phyloP scores from a whole-genome alignment of 75 land plant genomes.

The Larix kaempferi region DNA sequence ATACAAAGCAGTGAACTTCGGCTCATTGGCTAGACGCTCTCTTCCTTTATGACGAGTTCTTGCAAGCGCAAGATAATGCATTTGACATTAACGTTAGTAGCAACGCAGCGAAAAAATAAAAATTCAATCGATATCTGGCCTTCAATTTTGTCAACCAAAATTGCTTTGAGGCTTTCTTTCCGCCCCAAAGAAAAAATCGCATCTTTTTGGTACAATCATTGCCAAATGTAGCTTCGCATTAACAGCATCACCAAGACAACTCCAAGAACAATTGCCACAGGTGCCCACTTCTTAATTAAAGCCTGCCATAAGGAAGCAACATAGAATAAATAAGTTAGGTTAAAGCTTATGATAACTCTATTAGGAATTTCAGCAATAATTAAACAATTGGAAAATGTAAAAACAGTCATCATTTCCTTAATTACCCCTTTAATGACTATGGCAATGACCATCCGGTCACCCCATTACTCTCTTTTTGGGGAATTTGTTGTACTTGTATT shows the following conservation, averaged over 20 bases:
- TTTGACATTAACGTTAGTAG: background rate
- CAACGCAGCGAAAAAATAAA: background rate
- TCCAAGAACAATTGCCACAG: constrained; percentile 87
- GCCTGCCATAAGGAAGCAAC: constrained; percentile 52
- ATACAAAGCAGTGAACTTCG: constrained; percentile 2
- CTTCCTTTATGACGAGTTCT: background rate
- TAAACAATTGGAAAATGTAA: background rate
- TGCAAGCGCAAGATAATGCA: background rate
- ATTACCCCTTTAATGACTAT: too few species aligned
- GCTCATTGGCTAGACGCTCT: background rate
- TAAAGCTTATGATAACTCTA: background rate
- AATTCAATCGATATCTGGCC: background rate
- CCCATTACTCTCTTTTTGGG: too few species aligned
- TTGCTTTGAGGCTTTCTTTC: constrained; percentile 3
- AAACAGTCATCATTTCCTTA: too few species aligned
- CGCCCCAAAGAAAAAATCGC: background rate
- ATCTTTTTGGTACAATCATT: constrained; percentile 12
- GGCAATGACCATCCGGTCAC: too few species aligned
- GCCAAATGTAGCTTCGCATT: constrained; percentile 67
- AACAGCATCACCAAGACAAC: constrained; percentile 79
- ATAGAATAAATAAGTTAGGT: background rate
- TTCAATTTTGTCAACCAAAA: background rate
- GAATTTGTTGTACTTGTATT: too few species aligned
- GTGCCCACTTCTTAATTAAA: constrained; percentile 91
- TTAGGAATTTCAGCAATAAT: background rate